Percentiles rank a stretch among this genome's conserved stretches.
Conservation (phyloP, 1,139 yeast species). For the Hansenula sp. region DNA sequence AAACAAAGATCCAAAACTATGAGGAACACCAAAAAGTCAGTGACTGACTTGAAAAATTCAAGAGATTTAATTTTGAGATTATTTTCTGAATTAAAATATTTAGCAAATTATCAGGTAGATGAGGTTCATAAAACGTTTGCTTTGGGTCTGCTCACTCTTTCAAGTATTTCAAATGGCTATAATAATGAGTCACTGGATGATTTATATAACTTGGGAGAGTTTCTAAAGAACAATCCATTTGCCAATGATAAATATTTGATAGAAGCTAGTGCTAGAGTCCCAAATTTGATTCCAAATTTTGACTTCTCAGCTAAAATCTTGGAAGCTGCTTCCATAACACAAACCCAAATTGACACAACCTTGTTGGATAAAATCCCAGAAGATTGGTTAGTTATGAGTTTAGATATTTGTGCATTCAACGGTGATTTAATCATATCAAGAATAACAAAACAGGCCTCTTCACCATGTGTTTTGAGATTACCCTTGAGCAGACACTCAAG, state of each 20-base stretch:
- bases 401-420: conserved; percentile 58
- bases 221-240: conserved; percentile 31
- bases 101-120: conserved; percentile 22
- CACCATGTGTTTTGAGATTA: conserved; percentile 50
- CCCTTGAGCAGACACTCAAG: conserved; percentile 54
- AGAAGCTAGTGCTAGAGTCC: conserved; percentile 10
- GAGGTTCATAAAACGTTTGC: conserved; percentile 21
- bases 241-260: conserved; percentile 28
- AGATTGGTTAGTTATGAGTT: conserved; percentile 56
- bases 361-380: conserved; percentile 32
- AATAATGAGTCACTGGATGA: conserved; percentile 24
- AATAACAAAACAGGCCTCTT: conserved; percentile 25
- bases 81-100: conserved; percentile 23
- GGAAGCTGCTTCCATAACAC: conserved; percentile 10
- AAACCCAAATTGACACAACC: background rate
- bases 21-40: conserved; percentile 18
- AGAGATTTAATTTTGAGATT: conserved; percentile 26
- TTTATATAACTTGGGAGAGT: conserved; percentile 34
- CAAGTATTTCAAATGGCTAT: conserved; percentile 22
- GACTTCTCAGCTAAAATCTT: conserved; percentile 7
- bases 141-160: conserved; percentile 20
- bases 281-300: conserved; percentile 12
- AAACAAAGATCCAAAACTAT: conserved; percentile 25
- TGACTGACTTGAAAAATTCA: conserved; percentile 17
- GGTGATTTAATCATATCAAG: conserved; percentile 58